Percentiles rank a stretch among this genome's conserved stretches.
Evolutionary conservation across 2,329 filamentous ascomycete genomes (phyloP).

Genomic region (Ascochyta lentis): DNA sequence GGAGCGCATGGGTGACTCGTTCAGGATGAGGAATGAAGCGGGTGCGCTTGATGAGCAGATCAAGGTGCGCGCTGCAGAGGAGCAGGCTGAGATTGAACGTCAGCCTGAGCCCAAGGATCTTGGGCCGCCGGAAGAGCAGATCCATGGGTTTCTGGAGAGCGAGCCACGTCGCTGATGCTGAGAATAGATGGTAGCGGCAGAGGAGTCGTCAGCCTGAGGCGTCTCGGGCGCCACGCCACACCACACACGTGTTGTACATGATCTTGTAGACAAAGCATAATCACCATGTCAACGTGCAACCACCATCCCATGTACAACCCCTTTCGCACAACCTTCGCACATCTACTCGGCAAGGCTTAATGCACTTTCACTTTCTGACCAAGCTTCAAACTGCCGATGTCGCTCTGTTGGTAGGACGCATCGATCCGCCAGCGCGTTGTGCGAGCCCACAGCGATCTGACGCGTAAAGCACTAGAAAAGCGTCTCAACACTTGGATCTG

Average conservation of each 20-base stretch:
- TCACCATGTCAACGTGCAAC: slow-evolving; percentile 3
- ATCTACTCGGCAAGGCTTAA: slow-evolving; percentile 2
- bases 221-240: background rate
- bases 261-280: background rate
- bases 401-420: background rate
- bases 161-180: slow-evolving; percentile 10
- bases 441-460: background rate
- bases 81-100: slow-evolving; percentile 3
- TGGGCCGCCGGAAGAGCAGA: slow-evolving; percentile 17
- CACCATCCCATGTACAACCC: background rate
- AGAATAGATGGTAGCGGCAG: background rate
- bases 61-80: background rate
- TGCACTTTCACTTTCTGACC: background rate
- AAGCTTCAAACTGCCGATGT: background rate
- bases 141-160: slow-evolving; percentile 23
- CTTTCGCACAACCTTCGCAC: slow-evolving; percentile 9
- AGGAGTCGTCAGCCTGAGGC: slow-evolving; percentile 9
- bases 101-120: background rate
- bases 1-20: slow-evolving; percentile 20
- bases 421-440: background rate
- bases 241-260: slow-evolving; percentile 1
- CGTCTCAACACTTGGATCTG: slow-evolving; percentile 7
- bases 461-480: slow-evolving; percentile 8
- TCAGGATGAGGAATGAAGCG: slow-evolving; percentile 6
- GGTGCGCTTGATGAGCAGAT: slow-evolving; percentile 9